Conservation (phyloP, 2,329 filamentous ascomycete species). For the Fusarium palustre region DNA sequence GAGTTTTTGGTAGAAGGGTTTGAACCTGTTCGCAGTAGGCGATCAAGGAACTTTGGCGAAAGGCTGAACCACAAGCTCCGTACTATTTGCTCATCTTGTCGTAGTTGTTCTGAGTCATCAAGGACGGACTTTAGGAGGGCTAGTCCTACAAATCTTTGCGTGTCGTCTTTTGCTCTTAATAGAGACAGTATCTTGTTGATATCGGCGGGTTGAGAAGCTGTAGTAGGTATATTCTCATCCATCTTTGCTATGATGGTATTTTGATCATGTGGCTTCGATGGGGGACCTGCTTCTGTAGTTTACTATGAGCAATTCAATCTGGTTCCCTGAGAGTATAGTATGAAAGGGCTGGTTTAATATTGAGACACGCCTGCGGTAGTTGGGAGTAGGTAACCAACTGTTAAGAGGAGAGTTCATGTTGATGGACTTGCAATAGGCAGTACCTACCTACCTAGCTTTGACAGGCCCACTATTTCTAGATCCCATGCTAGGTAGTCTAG, state of each 20-base stretch:
- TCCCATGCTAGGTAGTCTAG: background rate
- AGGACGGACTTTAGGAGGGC: slow-evolving; percentile 74
- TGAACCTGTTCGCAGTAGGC: slow-evolving; percentile 68
- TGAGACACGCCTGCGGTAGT: background rate
- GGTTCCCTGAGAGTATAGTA: background rate
- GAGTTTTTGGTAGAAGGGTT: slow-evolving; percentile 58
- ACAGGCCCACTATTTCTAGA: slow-evolving; percentile 35
- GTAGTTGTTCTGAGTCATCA: slow-evolving; percentile 67
- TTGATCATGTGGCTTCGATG: background rate
- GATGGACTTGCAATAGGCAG: background rate
- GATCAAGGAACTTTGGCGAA: slow-evolving; percentile 72
- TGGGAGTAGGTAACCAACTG: background rate
- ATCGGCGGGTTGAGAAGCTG: slow-evolving; percentile 34
- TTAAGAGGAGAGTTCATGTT: slow-evolving; percentile 7
- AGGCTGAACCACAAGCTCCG: slow-evolving; percentile 69
- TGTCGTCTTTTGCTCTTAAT: slow-evolving; percentile 72
- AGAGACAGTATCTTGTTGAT: slow-evolving; percentile 65
- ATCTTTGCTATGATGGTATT: slow-evolving; percentile 1
- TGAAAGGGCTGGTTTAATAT: background rate
- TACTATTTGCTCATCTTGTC: slow-evolving; percentile 60
- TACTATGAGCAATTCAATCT: background rate
- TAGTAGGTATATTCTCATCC: slow-evolving; percentile 11
- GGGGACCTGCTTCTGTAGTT: background rate
- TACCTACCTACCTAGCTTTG: slow-evolving; percentile 8
- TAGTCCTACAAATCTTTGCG: slow-evolving; percentile 74